A percentile compares a stretch with the other conserved stretches of the same genome.
These are phyloP conservation scores for Carex arenaria DNA, from an alignment of 202 grass and related monocot species.

Conservation along the genomic window DNA sequence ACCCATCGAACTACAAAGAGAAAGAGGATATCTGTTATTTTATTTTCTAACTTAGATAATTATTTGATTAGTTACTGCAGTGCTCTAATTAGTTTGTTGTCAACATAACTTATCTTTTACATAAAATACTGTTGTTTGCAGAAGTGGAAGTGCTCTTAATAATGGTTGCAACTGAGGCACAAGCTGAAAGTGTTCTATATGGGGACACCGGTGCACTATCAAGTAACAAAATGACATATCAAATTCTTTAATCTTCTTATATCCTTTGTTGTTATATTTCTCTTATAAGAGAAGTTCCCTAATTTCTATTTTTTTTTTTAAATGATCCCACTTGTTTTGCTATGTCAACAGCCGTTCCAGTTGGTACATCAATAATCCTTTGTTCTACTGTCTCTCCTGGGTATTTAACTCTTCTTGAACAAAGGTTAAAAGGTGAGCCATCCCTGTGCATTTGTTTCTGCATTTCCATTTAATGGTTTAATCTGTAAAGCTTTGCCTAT, in stretches of 20 bases:
- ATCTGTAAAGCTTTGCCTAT: background rate
- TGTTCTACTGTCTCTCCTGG: conserved; percentile 96
- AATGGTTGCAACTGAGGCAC: conserved; percentile 97
- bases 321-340: conserved; percentile 15
- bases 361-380: conserved; percentile 74
- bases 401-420: conserved; percentile 60
- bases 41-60: background rate
- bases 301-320: background rate
- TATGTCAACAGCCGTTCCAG: conserved; percentile 49
- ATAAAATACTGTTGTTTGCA: conserved; percentile 29
- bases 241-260: background rate
- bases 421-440: conserved; percentile 69
- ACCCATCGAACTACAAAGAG: background rate
- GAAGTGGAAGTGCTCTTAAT: conserved; percentile 85
- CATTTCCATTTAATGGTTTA: background rate
- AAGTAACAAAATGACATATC: conserved; percentile 38
- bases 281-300: background rate
- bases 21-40: background rate
- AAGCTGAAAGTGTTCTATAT: conserved; percentile 95
- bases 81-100: background rate
- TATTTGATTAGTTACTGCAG: background rate
- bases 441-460: background rate
- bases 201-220: conserved; percentile 65
- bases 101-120: background rate
- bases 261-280: background rate